These are phyloP conservation scores for Daldinia concentrica DNA, from an alignment of 495 filamentous ascomycete species.

Conservation along the genomic window DNA sequence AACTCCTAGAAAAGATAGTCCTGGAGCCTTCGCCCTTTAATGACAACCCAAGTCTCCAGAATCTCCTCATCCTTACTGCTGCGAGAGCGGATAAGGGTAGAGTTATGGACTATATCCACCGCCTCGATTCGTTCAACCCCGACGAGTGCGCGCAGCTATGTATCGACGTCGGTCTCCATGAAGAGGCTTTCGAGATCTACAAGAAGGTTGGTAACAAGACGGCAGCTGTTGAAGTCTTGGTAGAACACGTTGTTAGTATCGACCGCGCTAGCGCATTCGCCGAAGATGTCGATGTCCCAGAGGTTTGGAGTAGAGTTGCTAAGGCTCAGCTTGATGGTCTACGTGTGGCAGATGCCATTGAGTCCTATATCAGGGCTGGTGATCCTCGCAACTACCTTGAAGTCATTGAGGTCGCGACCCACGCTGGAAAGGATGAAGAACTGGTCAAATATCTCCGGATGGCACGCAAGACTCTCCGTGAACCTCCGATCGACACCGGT, in stretches of 20 bases:
- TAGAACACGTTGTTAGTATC: conserved; percentile 98
- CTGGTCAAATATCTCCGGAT: conserved; percentile 96
- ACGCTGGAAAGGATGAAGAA: conserved; percentile 97
- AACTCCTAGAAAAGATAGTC: conserved; percentile 99
- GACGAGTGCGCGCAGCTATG: conserved; percentile 94
- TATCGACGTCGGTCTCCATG: conserved; percentile 91
- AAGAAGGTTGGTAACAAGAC: conserved; percentile 94
- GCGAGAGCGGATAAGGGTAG: conserved; percentile 95
- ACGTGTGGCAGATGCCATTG: conserved; percentile 90
- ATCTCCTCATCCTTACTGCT: conserved; percentile 95
- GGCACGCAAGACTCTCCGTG: conserved; percentile 95
- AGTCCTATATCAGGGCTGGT: conserved; percentile 94
- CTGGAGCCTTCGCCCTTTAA: conserved; percentile 97
- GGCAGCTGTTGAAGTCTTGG: conserved; percentile 88
- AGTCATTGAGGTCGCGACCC: conserved; percentile 95
- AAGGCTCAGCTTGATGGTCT: conserved; percentile 98
- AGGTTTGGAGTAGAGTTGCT: conserved; percentile 99
- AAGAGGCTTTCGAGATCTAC: conserved; percentile 98
- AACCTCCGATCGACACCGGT: conserved; percentile 91
- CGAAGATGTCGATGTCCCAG: conserved; percentile 91
- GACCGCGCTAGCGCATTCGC: conserved; percentile 97
- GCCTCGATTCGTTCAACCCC: conserved; percentile 85
- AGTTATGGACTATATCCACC: conserved; percentile 96
- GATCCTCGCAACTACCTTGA: conserved; percentile 94
- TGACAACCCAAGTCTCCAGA: conserved; percentile 95